Percentiles rank a stretch among this genome's conserved stretches.
phyloP scores from a whole-genome alignment of 768 basidiomycete species.

The Leccinum obscurum region DNA sequence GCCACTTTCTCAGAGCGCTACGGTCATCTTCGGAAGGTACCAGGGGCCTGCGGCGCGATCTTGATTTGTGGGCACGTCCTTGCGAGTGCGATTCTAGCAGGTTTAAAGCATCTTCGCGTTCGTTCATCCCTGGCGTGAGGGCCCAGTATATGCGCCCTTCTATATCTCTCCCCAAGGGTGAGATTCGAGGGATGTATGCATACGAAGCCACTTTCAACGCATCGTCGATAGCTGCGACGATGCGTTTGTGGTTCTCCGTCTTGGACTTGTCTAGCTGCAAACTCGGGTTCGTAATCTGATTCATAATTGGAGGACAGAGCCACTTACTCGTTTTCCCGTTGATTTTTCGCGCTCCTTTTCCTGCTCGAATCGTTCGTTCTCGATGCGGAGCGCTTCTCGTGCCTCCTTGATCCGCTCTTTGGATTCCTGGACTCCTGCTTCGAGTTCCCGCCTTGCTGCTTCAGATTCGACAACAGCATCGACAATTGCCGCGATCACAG shows the following conservation, averaged over 20 bases:
- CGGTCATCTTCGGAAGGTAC: slow-evolving; percentile 49
- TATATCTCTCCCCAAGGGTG: slow-evolving; percentile 63
- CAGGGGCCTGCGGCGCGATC: slow-evolving; percentile 41
- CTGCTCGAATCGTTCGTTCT: slow-evolving; percentile 32
- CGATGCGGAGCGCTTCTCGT: slow-evolving; percentile 44
- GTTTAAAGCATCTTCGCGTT: slow-evolving; percentile 50
- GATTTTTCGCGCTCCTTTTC: slow-evolving; percentile 58
- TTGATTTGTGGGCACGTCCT: slow-evolving; percentile 32
- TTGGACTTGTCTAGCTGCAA: slow-evolving; percentile 43
- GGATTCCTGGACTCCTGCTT: slow-evolving; percentile 51
- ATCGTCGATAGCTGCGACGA: slow-evolving; percentile 51
- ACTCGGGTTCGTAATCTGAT: slow-evolving; percentile 3
- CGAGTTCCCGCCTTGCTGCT: slow-evolving; percentile 58
- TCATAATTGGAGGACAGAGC: background rate
- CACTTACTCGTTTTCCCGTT: slow-evolving; percentile 27
- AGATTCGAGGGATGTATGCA: slow-evolving; percentile 52
- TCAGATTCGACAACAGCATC: slow-evolving; percentile 48
- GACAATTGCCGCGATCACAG: slow-evolving; percentile 61
- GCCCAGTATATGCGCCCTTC: slow-evolving; percentile 72
- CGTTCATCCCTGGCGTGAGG: slow-evolving; percentile 56
- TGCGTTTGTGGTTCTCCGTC: slow-evolving; percentile 49
- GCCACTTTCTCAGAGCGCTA: slow-evolving; percentile 58
- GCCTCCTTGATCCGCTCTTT: slow-evolving; percentile 55
- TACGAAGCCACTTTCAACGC: slow-evolving; percentile 50
- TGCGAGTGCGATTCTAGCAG: slow-evolving; percentile 25